Base-by-base conservation (phyloP, 257 asterid genomes). In the Scutellaria galericulata region DNA sequence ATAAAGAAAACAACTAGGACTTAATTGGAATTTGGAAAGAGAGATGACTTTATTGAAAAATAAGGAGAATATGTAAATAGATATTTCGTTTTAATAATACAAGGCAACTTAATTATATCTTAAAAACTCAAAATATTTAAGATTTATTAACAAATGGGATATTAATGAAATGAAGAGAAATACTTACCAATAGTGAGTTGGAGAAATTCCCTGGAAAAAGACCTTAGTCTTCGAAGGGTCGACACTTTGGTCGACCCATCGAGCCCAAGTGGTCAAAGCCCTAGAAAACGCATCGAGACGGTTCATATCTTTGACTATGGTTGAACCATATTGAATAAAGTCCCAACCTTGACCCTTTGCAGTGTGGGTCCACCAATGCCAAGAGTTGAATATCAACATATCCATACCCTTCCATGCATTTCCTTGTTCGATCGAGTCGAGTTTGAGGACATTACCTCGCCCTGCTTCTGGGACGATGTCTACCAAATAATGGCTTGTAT, bases 331-430 rank as follows among this genome's bases (percentile, higher is more conserved):
- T 64, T 75, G 85, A 44, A 86, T 56, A 47, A 68, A 85, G 62
- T 86, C 90, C 96, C 96, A 89, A 3, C 92, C 77, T 72, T 81
- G 87, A 18, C 78, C 58, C 13, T 20, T 61, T 35, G 54, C 83
- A 5, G 69, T 78, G 79, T 87, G 93, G 4, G 81, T 60, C 93
- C 93, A 87, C 93, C 93, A 83, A 64, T 87, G 93, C 93, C 93
- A 87, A 0, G 93, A 62, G 83, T 87, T 87, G 88, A 85, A 87
- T 64, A 87, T 80, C 73, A 87, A 27, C 82, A 83, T 74, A 44
- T 85, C 90, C 88, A 85, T 83, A 24, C 90, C 88, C 74, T 9
- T 71, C 93, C 93, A 85, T 11, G 79, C 80, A n/a, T 81, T 66
- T 44, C 93, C 93, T 62, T 76, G 68, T 24, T 53, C 45, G n/a